Percentiles rank a stretch among this genome's conserved stretches.
phyloP scores from a whole-genome alignment of 495 filamentous ascomycete species.

The Cudoniella acicularis region DNA sequence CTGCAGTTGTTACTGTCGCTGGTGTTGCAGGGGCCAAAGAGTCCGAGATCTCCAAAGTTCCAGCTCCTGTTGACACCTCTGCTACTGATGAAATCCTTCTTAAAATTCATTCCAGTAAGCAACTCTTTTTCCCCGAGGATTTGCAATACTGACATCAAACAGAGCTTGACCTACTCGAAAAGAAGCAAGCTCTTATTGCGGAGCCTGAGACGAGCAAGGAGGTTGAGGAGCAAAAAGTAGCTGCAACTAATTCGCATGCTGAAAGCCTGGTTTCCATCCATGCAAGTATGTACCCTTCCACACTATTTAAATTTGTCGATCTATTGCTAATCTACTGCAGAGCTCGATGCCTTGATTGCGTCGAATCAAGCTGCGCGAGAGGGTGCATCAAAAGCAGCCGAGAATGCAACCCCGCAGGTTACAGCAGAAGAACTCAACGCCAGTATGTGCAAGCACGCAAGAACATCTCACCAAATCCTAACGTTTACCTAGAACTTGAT shows the following conservation, averaged over 20 bases:
- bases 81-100: neutral
- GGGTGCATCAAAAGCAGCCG: neutral
- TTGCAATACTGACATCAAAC: neutral
- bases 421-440: neutral
- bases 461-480: neutral
- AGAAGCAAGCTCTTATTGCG: neutral
- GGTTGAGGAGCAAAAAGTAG: neutral
- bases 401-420: neutral
- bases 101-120: neutral
- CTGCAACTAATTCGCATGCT: neutral
- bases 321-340: neutral
- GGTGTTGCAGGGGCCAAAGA: too few relatives aligned
- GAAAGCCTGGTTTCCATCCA: neutral
- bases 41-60: neutral
- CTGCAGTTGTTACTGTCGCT: too few relatives aligned
- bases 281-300: neutral
- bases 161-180: neutral
- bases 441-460: neutral
- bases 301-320: neutral
- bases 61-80: neutral
- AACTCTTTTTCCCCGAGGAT: neutral
- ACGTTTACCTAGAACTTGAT: neutral
- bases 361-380: neutral
- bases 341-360: neutral
- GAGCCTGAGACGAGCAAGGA: neutral